Conservation (phyloP, 352 stramenopile species). For the Pythium volutum region DNA sequence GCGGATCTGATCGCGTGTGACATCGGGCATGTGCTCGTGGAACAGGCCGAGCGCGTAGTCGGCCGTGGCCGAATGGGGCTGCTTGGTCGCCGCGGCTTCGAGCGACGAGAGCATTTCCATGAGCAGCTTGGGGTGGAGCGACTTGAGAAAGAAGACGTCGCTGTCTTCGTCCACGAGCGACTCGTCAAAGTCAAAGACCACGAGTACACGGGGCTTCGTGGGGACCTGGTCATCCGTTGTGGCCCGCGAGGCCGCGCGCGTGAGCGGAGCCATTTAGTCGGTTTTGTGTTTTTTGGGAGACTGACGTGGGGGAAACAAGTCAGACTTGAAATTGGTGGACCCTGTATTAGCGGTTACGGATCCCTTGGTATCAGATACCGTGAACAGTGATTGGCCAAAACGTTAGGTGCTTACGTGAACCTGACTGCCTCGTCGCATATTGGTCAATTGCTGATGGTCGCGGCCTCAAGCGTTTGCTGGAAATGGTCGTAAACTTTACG, state of each 20-base stretch:
- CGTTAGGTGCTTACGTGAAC: background rate
- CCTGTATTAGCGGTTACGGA: background rate
- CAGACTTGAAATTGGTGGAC: no score
- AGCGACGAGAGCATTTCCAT: background rate
- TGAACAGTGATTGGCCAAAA: background rate
- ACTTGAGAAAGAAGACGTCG: conserved; percentile 11
- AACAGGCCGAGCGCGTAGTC: conserved; percentile 9
- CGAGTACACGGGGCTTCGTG: background rate
- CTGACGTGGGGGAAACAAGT: no score
- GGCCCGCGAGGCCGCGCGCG: no score
- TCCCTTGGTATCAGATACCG: background rate
- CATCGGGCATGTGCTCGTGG: background rate
- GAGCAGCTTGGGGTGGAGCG: conserved; percentile 6
- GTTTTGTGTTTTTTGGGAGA: no score
- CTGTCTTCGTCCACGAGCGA: conserved; percentile 29
- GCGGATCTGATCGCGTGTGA: conserved; percentile 23
- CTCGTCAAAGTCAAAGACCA: conserved; percentile 32
- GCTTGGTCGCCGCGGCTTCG: background rate
- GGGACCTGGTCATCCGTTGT: background rate
- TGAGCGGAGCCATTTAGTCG: background rate
- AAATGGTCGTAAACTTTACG: no score
- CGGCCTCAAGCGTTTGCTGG: no score
- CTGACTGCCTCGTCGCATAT: background rate
- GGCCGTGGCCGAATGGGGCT: background rate
- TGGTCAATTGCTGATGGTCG: no score